Percentiles rank a stretch among this genome's conserved stretches.
These are phyloP conservation scores for Mortierella sp. DNA, from an alignment of 371 early-diverging fungal genomes.

Conservation along the genomic window DNA sequence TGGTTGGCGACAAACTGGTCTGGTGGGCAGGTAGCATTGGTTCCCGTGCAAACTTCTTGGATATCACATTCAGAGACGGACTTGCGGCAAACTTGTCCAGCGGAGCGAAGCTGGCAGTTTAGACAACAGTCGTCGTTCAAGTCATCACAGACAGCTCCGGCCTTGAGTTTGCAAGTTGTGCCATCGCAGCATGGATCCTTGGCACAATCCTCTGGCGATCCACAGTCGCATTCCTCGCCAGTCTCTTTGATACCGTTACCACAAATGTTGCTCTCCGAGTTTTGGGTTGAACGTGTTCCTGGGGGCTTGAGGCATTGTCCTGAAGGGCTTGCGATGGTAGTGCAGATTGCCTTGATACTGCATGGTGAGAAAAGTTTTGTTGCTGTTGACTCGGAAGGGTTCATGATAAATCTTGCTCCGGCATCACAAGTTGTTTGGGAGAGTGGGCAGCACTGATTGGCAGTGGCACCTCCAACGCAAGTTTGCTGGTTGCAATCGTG, in stretches of 20 bases:
- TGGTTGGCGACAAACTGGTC: slow-evolving; percentile 80
- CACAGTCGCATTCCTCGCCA: slow-evolving; percentile 96
- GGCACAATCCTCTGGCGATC: slow-evolving; percentile 76
- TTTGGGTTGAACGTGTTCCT: slow-evolving; percentile 48
- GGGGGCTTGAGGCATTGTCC: slow-evolving; percentile 72
- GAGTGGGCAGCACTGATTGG: slow-evolving; percentile 78
- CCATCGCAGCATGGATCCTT: slow-evolving; percentile 87
- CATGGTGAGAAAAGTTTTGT: slow-evolving; percentile 77
- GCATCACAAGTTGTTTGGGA: slow-evolving; percentile 81
- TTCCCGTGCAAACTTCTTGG: slow-evolving; percentile 85
- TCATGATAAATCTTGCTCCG: slow-evolving; percentile 82
- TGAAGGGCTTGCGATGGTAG: slow-evolving; percentile 58
- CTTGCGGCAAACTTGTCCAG: slow-evolving; percentile 78
- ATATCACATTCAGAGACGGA: slow-evolving; percentile 86
- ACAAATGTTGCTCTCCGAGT: slow-evolving; percentile 83
- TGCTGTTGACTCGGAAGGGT: slow-evolving; percentile 82
- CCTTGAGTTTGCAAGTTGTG: slow-evolving; percentile 83
- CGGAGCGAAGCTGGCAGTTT: slow-evolving; percentile 76
- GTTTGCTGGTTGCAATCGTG: slow-evolving; percentile 76
- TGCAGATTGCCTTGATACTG: slow-evolving; percentile 80
- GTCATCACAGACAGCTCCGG: slow-evolving; percentile 79
- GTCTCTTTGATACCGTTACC: slow-evolving; percentile 95
- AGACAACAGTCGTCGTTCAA: slow-evolving; percentile 87
- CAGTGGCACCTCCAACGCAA: slow-evolving; percentile 62
- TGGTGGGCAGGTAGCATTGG: slow-evolving; percentile 79